Base-by-base conservation (phyloP, 1,139 yeast genomes). In the Arxiozyma heterogenica region DNA sequence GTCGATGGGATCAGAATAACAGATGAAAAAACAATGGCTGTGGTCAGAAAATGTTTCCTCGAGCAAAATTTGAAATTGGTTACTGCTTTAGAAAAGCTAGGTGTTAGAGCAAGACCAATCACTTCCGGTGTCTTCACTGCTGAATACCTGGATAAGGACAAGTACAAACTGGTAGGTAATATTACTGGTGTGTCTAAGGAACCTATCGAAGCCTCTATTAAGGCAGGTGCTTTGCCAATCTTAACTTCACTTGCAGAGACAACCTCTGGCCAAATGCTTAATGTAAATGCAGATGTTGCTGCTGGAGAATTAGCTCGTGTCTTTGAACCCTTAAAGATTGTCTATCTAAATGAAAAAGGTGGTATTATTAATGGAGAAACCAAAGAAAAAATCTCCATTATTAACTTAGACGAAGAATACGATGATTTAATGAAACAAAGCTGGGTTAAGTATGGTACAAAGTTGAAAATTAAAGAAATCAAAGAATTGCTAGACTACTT, bases 401-500 rank as follows among this genome's bases (percentile, higher is more conserved):
- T 93, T 71, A 93, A 93, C 70, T 79, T 93, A 66, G 98, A 93
- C 68, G 98, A 93, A 75, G 98, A 93, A 74, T 93, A 86, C 68
- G 97, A 91, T 46, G 87, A 81, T 55, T 76, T 93, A 64, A 76
- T 93, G 83, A 86, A 89, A 70, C 89, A 94, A 73, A 81, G 95
- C 47, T 93, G 99, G 99, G 98, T 93, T 62, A 93, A 93, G 72
- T 93, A 93, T 71, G 99, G 99, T 63, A 93, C 99, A 59, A 93
- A 93, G 74, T 80, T 93, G 72, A 93, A 93, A 76, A 90, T 93
- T 70, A 90, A 86, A 71, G 98, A 94, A 73, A 93, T 93, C 71
- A 93, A 89, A 71, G 98, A 93, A 66, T 79, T 93, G 65, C 79
- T 93, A 67, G 93, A 88, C 73, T 93, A 86, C 68, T 80, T 93